Percentiles rank a stretch among this genome's conserved stretches.
phyloP scores from a whole-genome alignment of 495 filamentous ascomycete species.

The Penicillium robsamsonii region DNA sequence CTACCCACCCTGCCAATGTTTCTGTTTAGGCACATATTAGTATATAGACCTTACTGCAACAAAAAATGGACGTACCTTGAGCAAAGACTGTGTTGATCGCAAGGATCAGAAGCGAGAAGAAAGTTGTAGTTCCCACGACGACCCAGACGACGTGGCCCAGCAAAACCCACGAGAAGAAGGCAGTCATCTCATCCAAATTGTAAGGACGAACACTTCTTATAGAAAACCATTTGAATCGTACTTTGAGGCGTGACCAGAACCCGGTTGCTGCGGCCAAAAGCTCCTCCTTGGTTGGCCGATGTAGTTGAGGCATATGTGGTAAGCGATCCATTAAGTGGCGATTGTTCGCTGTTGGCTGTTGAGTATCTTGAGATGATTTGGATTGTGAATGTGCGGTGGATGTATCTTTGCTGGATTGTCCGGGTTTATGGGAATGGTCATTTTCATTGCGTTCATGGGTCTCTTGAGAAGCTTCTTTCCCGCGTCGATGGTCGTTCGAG shows the following conservation, averaged over 20 bases:
- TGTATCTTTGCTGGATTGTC: constrained; percentile 13
- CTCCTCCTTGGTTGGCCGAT: constrained; percentile 91
- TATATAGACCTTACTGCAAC: neutral
- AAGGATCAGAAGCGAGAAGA: constrained; percentile 87
- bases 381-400: neutral
- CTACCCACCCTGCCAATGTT: constrained; percentile 87
- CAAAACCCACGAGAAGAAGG: constrained; percentile 92
- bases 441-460: constrained; percentile 14
- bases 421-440: constrained; percentile 10
- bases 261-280: constrained; percentile 87
- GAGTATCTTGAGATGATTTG: constrained; percentile 11
- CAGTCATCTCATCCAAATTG: constrained; percentile 91
- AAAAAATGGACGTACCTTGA: constrained; percentile 59
- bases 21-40: constrained; percentile 52
- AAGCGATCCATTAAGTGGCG: constrained; percentile 62
- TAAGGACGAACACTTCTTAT: constrained; percentile 94
- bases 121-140: constrained; percentile 91
- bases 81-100: constrained; percentile 95
- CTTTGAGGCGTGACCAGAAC: constrained; percentile 86
- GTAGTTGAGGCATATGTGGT: constrained; percentile 65
- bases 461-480: constrained; percentile 11
- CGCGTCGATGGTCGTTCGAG: constrained; percentile 21
- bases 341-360: constrained; percentile 21
- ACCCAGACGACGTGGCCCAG: constrained; percentile 94
- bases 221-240: constrained; percentile 96